A percentile compares a stretch with the other conserved stretches of the same genome.
Conservation (phyloP, 768 basidiomycete genomes). For the Rubroboletus pulcherrimus region DNA sequence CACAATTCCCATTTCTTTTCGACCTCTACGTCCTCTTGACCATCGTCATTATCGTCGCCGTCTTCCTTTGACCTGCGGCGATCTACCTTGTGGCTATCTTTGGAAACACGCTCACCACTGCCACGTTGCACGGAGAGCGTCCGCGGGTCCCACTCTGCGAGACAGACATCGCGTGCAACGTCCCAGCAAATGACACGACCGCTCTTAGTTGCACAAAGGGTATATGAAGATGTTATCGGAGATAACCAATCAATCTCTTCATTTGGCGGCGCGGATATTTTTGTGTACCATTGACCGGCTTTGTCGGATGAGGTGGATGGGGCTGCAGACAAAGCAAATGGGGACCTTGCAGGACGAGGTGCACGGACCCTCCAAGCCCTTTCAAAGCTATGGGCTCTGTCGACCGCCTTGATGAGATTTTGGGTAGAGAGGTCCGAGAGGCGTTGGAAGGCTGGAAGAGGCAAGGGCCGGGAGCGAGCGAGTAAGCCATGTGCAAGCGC, state of each 20-base stretch:
- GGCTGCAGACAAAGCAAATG: conserved; percentile 27
- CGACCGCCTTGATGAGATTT: conserved; percentile 59
- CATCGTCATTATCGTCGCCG: conserved; percentile 12
- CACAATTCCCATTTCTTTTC: conserved; percentile 63
- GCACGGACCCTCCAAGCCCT: conserved; percentile 56
- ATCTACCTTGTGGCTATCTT: conserved; percentile 8
- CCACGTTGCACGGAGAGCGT: conserved; percentile 14
- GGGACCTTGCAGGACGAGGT: conserved; percentile 44
- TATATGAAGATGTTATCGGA: conserved; percentile 72
- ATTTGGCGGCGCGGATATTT: conserved; percentile 60
- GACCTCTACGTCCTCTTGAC: background rate
- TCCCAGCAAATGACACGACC: conserved; percentile 80
- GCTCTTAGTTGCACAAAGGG: conserved; percentile 72
- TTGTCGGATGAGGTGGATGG: conserved; percentile 27
- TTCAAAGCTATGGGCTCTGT: conserved; percentile 60
- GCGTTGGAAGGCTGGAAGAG: conserved; percentile 66
- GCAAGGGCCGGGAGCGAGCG: conserved; percentile 62
- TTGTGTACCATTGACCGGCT: conserved; percentile 54
- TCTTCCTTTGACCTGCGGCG: conserved; percentile 8
- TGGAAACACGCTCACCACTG: background rate
- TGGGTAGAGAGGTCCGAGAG: conserved; percentile 61
- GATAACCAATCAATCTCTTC: conserved; percentile 77
- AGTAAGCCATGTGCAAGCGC: conserved; percentile 60
- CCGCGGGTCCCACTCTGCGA: conserved; percentile 66
- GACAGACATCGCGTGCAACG: conserved; percentile 53